Evolutionary conservation across 129 eudicot genomes (phyloP), one percentile per base, ranked within the genome.

Genomic region (Calendula officinalis): DNA sequence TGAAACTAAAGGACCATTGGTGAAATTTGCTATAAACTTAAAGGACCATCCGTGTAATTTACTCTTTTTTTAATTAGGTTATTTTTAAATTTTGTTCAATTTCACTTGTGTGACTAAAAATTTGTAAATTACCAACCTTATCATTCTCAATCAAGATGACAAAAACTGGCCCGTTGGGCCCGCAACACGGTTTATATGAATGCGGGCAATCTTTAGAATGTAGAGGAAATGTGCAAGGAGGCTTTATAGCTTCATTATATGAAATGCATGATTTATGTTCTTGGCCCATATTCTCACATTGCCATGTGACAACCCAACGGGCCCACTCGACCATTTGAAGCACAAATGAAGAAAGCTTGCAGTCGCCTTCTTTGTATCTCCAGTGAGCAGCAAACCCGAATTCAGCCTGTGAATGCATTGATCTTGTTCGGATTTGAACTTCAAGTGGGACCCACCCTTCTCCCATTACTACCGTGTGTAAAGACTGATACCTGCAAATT

Each of bases 271-370:
- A 60, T 7, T 52, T 58, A 27, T 22, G 30, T 22, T 84, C 84
- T 47, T 73, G 87, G 60, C 68, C 71, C 95, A 80, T 83, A 17
- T 89, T 83, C 82, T 90, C 95, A 71, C 95, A 86, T 54, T 83
- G 97, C 97, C 95, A 86, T 7, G 91, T 70, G 70, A 90, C 75
- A 60, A 90, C 87, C 91, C 97, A 86, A 32, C 92, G 89, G 0
- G 95, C 95, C 97, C 97, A 90, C 58, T 90, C 89, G 51, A 86
- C 92, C 97, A 84, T 90, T 64, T 86, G 92, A 74, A 90, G 85
- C 53, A 86, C 92, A 68, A 84, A 90, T 13, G 95, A 84, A 10
- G 89, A 64, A 80, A 79, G 86, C 77, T 82, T 70, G 39, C 87
- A 79, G 11, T 84, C 89, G n/a, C 89, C 90, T 77, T 90, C 97